Evolutionary conservation across 495 filamentous ascomycete genomes (phyloP).

Genomic region (Staphylotrichum longicolle): DNA sequence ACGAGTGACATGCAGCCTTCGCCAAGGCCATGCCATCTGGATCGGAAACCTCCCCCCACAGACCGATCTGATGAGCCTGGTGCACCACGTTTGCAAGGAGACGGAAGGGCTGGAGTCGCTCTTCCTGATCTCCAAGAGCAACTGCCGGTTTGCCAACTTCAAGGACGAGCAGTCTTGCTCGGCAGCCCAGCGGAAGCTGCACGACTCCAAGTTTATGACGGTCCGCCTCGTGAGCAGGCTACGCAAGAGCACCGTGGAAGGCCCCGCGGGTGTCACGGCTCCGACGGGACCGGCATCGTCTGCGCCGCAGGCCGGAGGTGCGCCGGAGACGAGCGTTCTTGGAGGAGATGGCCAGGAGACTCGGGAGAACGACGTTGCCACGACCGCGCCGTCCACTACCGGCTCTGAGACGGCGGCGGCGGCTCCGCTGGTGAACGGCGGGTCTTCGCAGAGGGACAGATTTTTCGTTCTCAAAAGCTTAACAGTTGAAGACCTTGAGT

Average conservation of each 20-base stretch:
- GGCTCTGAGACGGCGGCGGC: constrained; percentile 17
- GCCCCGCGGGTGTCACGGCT: constrained; percentile 47
- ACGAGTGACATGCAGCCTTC: not conserved
- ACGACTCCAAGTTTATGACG: constrained; percentile 87
- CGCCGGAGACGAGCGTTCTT: constrained; percentile 21
- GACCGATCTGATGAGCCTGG: constrained; percentile 73
- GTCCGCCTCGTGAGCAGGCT: constrained; percentile 89
- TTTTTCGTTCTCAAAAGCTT: constrained; percentile 95
- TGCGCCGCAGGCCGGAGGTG: constrained; percentile 24
- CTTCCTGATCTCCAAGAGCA: constrained; percentile 95
- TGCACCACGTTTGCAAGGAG: constrained; percentile 86
- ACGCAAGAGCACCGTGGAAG: constrained; percentile 60
- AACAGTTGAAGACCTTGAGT: constrained; percentile 88
- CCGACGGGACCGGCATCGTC: constrained; percentile 54
- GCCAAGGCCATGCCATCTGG: constrained; percentile 84
- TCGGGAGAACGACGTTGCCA: constrained; percentile 15
- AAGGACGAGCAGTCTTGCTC: constrained; percentile 73
- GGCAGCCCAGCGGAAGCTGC: constrained; percentile 77
- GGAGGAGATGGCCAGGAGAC: constrained; percentile 15
- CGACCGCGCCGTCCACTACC: not conserved
- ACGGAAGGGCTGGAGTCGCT: constrained; percentile 83
- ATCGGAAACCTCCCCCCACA: constrained; percentile 90
- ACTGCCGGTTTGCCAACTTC: constrained; percentile 98
- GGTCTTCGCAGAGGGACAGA: constrained; percentile 55
- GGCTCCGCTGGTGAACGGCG: constrained; percentile 20